Base-by-base conservation (phyloP, 805 yeast genomes). In the Blastobotrys peoriensis region DNA sequence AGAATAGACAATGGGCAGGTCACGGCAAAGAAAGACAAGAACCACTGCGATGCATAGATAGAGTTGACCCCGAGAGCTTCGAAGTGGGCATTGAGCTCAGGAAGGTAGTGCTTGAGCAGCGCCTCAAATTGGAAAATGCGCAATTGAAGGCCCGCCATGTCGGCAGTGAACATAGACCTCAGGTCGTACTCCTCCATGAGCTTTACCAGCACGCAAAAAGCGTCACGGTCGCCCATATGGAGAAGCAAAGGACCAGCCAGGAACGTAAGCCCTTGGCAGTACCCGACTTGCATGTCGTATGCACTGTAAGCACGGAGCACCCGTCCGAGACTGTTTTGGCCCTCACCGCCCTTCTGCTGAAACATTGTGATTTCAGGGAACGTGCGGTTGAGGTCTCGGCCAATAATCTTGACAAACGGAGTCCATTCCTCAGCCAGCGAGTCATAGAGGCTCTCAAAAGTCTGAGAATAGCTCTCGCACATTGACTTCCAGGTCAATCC, bases 241-340 rank as follows among this genome's bases (percentile, higher is more conserved):
- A 69, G 69, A 47, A 74, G 66, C 33, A 79, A 62, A 3, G 79
- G 78, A 2, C 82, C 83, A 9, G 78, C 83, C 37, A 79, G 63
- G 53, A 80, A 80, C 20, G 81, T 71, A 16, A 80, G 63, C 4
- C 86, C 86, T 58, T 79, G 86, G 57, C 86, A 79, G 55, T 79
- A 79, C 8, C 86, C 86, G 52, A 79, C 74, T 52, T 79, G 81
- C 42, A 71, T 70, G 60, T 79, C 84, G 55, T 76, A 79, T 50
- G 78, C 75, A 40, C 80, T 76, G 53, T 75, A 79, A 1, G 82
- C 84, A 45, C 79, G 76, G 48, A 79, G 64, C 23, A 79, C 72
- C 21, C 73, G 71, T 33, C 77, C 78, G 45, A 79, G 70, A 50
- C 67, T 66, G 6, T 56, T 49, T 43, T 74, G 69, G 18, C 78